Evolutionary conservation across 192 early-diverging fungal genomes (phyloP).

Genomic region (Coemansia sp.): DNA sequence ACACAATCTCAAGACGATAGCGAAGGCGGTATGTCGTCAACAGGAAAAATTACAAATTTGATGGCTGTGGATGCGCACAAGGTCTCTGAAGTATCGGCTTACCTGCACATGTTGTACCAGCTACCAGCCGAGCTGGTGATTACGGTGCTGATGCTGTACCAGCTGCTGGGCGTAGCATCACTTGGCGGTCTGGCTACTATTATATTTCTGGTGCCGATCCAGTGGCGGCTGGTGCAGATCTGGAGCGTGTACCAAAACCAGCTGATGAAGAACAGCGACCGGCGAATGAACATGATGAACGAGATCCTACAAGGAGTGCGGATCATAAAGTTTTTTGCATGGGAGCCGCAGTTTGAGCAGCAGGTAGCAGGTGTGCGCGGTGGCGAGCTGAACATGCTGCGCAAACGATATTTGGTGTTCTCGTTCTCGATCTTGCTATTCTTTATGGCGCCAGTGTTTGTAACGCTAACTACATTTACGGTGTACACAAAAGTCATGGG

Average conservation of each 20-base stretch:
- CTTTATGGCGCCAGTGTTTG: slow-evolving; percentile 59
- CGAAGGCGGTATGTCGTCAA: slow-evolving; percentile 41
- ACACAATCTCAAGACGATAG: slow-evolving; percentile 16
- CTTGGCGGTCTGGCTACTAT: slow-evolving; percentile 72
- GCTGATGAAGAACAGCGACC: slow-evolving; percentile 65
- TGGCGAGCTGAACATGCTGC: slow-evolving; percentile 60
- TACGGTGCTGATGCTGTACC: slow-evolving; percentile 65
- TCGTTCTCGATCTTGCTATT: slow-evolving; percentile 57
- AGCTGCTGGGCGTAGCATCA: slow-evolving; percentile 75
- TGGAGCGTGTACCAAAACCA: slow-evolving; percentile 60
- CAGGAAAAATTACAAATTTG: slow-evolving; percentile 69
- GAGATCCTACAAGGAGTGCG: slow-evolving; percentile 87
- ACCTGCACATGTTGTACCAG: slow-evolving; percentile 62
- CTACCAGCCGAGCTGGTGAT: slow-evolving; percentile 67
- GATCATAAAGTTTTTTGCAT: slow-evolving; percentile 89
- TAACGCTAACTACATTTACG: slow-evolving; percentile 62
- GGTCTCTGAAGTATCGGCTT: slow-evolving; percentile 58
- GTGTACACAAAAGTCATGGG: slow-evolving; percentile 65
- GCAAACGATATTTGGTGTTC: slow-evolving; percentile 31
- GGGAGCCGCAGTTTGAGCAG: slow-evolving; percentile 73
- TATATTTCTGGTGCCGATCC: slow-evolving; percentile 59
- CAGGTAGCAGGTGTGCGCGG: slow-evolving; percentile 64
- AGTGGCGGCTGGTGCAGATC: slow-evolving; percentile 55
- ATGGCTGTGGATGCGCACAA: slow-evolving; percentile 71
- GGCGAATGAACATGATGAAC: slow-evolving; percentile 73